phyloP scores from a whole-genome alignment of 2,329 filamentous ascomycete genomes.

The Pyrenophora teres region DNA sequence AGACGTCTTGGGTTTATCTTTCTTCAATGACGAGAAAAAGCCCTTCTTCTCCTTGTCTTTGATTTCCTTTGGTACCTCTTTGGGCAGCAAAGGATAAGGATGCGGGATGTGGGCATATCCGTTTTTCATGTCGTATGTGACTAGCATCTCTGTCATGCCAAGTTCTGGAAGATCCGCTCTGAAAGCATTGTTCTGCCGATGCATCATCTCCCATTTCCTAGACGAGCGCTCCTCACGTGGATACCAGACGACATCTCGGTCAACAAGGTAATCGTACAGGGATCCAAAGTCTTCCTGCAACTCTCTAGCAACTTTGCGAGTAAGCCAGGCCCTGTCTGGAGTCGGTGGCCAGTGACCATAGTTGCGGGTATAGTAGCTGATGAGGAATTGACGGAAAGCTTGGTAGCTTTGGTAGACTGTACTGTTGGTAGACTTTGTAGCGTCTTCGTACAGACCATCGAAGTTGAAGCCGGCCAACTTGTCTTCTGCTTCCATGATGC shows the following conservation, averaged over 20 bases:
- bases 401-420: slow-evolving; percentile 62
- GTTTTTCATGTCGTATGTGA: slow-evolving; percentile 67
- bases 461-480: slow-evolving; percentile 65
- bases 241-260: slow-evolving; percentile 69
- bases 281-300: slow-evolving; percentile 71
- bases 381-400: slow-evolving; percentile 64
- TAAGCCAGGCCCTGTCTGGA: slow-evolving; percentile 59
- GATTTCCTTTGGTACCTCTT: slow-evolving; percentile 29
- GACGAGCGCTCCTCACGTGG: slow-evolving; percentile 63
- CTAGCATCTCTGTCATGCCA: slow-evolving; percentile 68
- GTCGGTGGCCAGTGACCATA: slow-evolving; percentile 68
- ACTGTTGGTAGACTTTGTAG: slow-evolving; percentile 39
- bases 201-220: slow-evolving; percentile 68
- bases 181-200: slow-evolving; percentile 42
- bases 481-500: slow-evolving; percentile 66
- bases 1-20: slow-evolving; percentile 38
- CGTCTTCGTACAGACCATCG: slow-evolving; percentile 61
- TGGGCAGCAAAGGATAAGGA: slow-evolving; percentile 68
- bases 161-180: slow-evolving; percentile 56
- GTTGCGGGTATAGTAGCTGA: slow-evolving; percentile 60
- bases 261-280: slow-evolving; percentile 72
- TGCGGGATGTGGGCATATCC: slow-evolving; percentile 60
- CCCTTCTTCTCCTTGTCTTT: slow-evolving; percentile 43
- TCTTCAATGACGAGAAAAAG: slow-evolving; percentile 43
- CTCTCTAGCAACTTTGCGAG: slow-evolving; percentile 59